Evolutionary conservation across 768 basidiomycete species (phyloP).

Genomic region (Botryobasidium botryosum): DNA sequence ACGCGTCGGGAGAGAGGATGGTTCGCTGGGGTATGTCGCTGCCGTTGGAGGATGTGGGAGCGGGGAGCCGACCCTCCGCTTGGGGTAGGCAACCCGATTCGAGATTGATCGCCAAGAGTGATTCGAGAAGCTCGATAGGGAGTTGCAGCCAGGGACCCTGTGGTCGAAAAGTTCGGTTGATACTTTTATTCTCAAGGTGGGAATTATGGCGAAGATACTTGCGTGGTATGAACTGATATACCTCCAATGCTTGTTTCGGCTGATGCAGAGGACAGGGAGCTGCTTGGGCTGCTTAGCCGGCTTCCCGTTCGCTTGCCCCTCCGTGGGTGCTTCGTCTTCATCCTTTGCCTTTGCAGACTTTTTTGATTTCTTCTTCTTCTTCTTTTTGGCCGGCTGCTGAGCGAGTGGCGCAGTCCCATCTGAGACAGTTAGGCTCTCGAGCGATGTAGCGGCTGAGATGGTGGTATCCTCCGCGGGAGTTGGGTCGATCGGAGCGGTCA

Average conservation of each 20-base stretch:
- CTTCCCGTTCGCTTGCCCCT: no score
- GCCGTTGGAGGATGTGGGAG: no score
- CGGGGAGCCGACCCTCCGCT: no score
- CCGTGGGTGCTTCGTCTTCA: not conserved
- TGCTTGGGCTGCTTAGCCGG: constrained; percentile 37
- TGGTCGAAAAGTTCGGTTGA: constrained; percentile 1
- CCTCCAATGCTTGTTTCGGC: constrained; percentile 86
- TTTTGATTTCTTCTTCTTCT: not conserved
- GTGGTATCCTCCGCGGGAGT: no score
- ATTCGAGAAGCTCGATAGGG: constrained; percentile 70
- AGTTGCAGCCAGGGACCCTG: constrained; percentile 89
- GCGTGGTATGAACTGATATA: constrained; percentile 88
- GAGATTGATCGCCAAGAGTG: constrained; percentile 28
- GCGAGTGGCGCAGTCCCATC: no score
- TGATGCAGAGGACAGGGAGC: constrained; percentile 63
- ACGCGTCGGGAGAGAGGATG: constrained; percentile 21
- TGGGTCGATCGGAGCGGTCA: no score
- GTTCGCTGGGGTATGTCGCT: not conserved
- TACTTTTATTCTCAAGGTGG: constrained; percentile 4
- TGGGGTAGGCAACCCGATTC: constrained; percentile 18
- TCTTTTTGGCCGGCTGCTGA: no score
- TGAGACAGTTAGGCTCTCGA: not conserved
- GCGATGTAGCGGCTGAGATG: not conserved
- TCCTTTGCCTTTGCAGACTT: not conserved
- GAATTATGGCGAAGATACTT: constrained; percentile 21